A percentile compares a stretch with the other conserved stretches of the same genome.
Conservation (phyloP, 441 rosid species). For the Aleurites moluccanus region DNA sequence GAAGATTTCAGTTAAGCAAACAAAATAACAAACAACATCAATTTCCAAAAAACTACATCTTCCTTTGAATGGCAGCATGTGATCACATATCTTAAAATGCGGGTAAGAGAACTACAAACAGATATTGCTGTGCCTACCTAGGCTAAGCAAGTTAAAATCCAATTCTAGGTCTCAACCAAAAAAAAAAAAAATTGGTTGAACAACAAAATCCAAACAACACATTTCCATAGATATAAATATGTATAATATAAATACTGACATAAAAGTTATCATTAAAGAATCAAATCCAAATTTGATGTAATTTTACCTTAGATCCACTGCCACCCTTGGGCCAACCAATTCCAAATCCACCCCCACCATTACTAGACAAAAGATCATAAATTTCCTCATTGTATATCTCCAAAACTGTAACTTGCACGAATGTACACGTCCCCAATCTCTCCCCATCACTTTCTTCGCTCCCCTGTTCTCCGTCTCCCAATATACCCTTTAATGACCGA, state of each 20-base stretch:
- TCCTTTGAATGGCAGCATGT: slow-evolving; percentile 13
- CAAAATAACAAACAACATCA: neutral
- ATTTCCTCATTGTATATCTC: slow-evolving; percentile 96
- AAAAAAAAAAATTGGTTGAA: neutral
- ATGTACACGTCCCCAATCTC: slow-evolving; percentile 39
- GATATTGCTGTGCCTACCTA: neutral
- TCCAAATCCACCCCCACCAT: slow-evolving; percentile 59
- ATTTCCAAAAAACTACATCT: neutral
- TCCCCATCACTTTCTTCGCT: slow-evolving; percentile 33
- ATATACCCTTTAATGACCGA: slow-evolving; percentile 60
- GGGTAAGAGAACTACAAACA: neutral
- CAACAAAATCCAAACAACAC: neutral
- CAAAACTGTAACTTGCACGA: slow-evolving; percentile 90
- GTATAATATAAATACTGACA: neutral
- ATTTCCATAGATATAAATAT: neutral
- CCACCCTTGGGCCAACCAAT: slow-evolving; percentile 83
- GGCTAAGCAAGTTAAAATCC: neutral
- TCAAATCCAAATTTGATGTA: neutral
- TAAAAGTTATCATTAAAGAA: neutral
- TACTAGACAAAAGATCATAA: slow-evolving; percentile 78
- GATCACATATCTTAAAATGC: neutral
- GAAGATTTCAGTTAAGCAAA: too few species aligned
- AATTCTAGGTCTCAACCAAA: neutral
- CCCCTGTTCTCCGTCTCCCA: slow-evolving; percentile 60
- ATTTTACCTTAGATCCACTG: slow-evolving; percentile 58